Evolutionary conservation across 1,284 basidiomycete species (phyloP), one percentile per base, ranked within the genome.

Genomic region (Tremellales sp.): DNA sequence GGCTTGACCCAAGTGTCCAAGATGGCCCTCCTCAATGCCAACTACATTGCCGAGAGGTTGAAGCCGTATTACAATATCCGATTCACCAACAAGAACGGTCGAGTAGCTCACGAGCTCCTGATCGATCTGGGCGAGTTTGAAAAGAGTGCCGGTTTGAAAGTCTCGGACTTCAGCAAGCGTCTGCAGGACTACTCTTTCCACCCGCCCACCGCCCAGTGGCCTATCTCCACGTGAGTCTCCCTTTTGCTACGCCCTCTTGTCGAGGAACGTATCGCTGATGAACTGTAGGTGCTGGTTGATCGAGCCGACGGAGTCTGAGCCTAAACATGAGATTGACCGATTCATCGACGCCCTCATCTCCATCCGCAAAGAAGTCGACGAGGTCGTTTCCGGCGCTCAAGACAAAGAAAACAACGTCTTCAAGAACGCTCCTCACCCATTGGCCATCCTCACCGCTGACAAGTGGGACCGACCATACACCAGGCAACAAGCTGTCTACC

Each of bases 341-440:
- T 94, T 97, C 78, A 90, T 91, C 73, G 89, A 97, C 60, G 93
- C 94, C 5, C 92, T 97, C 86, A 93, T 98, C 58, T 82, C 87
- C 57, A 98, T 98, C 62, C 86, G 92, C 46, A 78, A 84, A 58
- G 94, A 98, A 74, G 89, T 85, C 1, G 85, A 94, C 57, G 89
- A 94, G 54, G 82, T 98, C 61, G 82, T 87, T 41, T 78, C 80
- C 13, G 93, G 92, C 46, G 85, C 84, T 66, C 88, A 92, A 68
- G 85, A 89, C 3, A 84, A 80, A 67, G 86, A 87, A 57, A 87
- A 89, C 76, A 97, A 97, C 71, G 74, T 96, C 36, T 79, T 98
- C 61, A 92, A 86, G 76, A 92, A 96, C 65, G 90, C 94, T 0
- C 94, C 94, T 37, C 94, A 97, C 72, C 86, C 94, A 0, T 80